Evolutionary conservation across 2,329 filamentous ascomycete species (phyloP).

Genomic region (Stemphylium lycopersici): DNA sequence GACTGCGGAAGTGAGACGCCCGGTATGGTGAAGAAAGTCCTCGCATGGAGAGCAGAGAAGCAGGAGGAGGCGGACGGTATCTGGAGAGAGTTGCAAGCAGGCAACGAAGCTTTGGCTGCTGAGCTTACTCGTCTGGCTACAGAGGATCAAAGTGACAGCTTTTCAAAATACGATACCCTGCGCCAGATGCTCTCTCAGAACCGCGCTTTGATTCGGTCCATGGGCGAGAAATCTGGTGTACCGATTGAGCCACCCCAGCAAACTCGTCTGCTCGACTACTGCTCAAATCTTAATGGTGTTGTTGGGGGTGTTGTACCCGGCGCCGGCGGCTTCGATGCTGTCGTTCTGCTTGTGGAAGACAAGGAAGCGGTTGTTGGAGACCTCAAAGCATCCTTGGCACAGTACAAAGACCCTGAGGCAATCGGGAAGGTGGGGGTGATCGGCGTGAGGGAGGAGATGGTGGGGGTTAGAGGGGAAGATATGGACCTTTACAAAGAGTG

Average conservation of each 20-base stretch:
- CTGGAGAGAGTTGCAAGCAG: constrained; percentile 75
- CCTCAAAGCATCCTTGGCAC: constrained; percentile 66
- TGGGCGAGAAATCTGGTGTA: constrained; percentile 76
- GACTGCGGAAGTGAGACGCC: constrained; percentile 93
- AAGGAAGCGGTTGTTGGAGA: constrained; percentile 66
- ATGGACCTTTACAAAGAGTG: constrained; percentile 50
- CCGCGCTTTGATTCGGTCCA: constrained; percentile 70
- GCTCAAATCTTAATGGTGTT: constrained; percentile 75
- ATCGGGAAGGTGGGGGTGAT: constrained; percentile 68
- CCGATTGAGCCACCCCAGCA: constrained; percentile 90
- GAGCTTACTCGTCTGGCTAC: constrained; percentile 64
- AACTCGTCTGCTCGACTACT: constrained; percentile 80
- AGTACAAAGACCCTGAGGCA: constrained; percentile 63
- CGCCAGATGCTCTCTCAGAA: constrained; percentile 58
- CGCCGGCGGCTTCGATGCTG: constrained; percentile 90
- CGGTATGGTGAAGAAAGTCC: constrained; percentile 91
- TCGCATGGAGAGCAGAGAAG: constrained; percentile 77
- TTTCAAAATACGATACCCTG: constrained; percentile 57
- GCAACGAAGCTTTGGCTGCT: constrained; percentile 73
- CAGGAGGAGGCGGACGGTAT: constrained; percentile 68
- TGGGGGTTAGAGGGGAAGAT: constrained; percentile 61
- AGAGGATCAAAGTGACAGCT: constrained; percentile 42
- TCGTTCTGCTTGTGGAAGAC: constrained; percentile 80
- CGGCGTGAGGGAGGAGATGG: constrained; percentile 73
- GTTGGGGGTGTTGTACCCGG: constrained; percentile 92